A percentile compares a stretch with the other conserved stretches of the same genome.
These are phyloP conservation scores for Closterium sp. DNA, from an alignment of 139 green algal genomes.

Conservation along the genomic window DNA sequence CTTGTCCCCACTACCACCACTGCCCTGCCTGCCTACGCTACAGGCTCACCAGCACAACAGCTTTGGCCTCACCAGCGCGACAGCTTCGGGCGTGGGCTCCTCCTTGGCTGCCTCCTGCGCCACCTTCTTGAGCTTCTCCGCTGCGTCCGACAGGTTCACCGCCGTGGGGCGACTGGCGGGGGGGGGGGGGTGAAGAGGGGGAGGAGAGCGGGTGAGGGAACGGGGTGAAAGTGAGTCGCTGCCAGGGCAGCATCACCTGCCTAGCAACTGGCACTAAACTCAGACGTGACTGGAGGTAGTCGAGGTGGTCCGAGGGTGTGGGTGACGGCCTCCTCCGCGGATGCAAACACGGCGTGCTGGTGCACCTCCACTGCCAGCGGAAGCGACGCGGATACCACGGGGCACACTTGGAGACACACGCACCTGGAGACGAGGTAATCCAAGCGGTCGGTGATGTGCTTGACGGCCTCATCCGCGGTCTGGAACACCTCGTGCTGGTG, in stretches of 20 bases:
- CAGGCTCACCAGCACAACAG: background rate
- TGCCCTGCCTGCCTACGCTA: background rate
- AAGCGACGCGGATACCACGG: too few relatives aligned
- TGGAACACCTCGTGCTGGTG: background rate
- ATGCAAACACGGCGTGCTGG: background rate
- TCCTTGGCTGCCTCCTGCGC: background rate
- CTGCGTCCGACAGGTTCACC: slow-evolving; percentile 89
- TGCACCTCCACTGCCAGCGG: background rate
- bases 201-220: background rate
- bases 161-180: slow-evolving; percentile 84
- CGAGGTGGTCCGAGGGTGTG: background rate
- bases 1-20: background rate
- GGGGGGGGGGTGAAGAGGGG: background rate
- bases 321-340: background rate
- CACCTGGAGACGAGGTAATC: slow-evolving; percentile 77
- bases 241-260: too few relatives aligned
- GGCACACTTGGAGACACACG: background rate
- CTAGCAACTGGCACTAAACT: too few relatives aligned
- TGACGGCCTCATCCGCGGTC: too few relatives aligned
- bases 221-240: background rate
- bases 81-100: slow-evolving; percentile 11
- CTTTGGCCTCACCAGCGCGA: slow-evolving; percentile 52
- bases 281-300: too few relatives aligned
- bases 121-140: slow-evolving; percentile 62
- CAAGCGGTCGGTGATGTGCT: slow-evolving; percentile 49